Evolutionary conservation across 1,284 basidiomycete species (phyloP), one percentile per base, ranked within the genome.

Genomic region (Leccinum proliferum): DNA sequence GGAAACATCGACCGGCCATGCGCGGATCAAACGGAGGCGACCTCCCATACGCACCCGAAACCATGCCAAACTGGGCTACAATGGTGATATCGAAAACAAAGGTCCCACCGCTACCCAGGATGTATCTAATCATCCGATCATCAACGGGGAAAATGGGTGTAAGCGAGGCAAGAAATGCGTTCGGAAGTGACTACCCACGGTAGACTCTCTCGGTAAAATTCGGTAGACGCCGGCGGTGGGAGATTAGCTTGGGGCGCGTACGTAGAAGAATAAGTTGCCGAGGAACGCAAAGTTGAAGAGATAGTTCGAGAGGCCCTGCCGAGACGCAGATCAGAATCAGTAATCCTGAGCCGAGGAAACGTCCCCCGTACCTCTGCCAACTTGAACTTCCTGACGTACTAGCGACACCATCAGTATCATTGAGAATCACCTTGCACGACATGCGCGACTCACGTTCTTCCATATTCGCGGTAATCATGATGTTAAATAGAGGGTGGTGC

Each of bases 381-480:
- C 78, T 94, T 93, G n/a, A 94, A 96, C 78, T 94, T 93, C 64
- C 95, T 85, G 61, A 84, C 86, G 73, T 87, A 97, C 94, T 96
- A 69, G 12, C 48, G 15, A 34, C 46, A 60, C 12, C 10, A 14
- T 64, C 53, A 48, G 58, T 39, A 29, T 39, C 18, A 35, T 41
- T 18, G 58, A 35, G 62, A 62, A 62, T 52, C 62, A 43, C 48
- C 39, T 25, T 39, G 60, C 29, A 60, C 57, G n/a, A 62, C 39
- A 50, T 57, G 14, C 10, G 62, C n/a, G 7, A 86, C 93, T 76
- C 72, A 96, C 94, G 70, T 97, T 97, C 77, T 95, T 96, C 94
- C 94, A 97, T 66, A 98, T 96, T 75, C 97, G 95, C 34, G 95
- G 95, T 69, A 97, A 77, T 59, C 95, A 85, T 3, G 91, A 93